These are phyloP conservation scores for Pelargonium myrrhifolium DNA, from an alignment of 441 rosid genomes.

Conservation along the genomic window DNA sequence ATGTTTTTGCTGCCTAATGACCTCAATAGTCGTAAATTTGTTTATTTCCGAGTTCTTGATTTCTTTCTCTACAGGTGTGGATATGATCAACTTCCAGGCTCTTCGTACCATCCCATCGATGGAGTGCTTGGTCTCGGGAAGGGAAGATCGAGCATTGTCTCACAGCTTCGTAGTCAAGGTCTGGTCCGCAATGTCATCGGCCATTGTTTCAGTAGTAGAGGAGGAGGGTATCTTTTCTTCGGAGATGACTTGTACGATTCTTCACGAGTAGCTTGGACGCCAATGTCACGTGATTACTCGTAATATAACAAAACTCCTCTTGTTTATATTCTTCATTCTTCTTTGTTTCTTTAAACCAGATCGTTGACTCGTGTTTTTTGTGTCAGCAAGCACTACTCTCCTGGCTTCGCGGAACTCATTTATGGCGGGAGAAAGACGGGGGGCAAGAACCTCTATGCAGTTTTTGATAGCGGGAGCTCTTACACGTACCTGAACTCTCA, in stretches of 20 bases:
- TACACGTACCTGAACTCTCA: constrained; percentile 55
- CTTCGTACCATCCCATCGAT: constrained; percentile 63
- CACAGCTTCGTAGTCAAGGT: constrained; percentile 71
- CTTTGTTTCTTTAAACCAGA: constrained; percentile 4
- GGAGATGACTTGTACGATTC: constrained; percentile 71
- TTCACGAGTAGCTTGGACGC: constrained; percentile 56
- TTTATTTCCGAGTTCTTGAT: not conserved
- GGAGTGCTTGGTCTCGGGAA: constrained; percentile 94
- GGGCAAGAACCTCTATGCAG: constrained; percentile 32
- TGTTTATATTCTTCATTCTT: not conserved
- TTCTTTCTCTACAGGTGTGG: constrained; percentile 54
- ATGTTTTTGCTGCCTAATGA: too few species aligned
- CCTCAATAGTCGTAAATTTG: too few species aligned
- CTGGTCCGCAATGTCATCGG: constrained; percentile 64
- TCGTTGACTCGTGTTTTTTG: not conserved
- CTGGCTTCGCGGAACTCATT: constrained; percentile 55
- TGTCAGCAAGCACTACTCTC: constrained; percentile 63
- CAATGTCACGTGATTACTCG: constrained; percentile 57
- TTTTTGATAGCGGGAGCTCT: constrained; percentile 80
- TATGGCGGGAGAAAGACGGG: constrained; percentile 53
- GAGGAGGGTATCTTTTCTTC: constrained; percentile 89
- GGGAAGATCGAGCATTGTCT: constrained; percentile 64
- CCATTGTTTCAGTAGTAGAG: constrained; percentile 72
- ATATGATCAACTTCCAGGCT: constrained; percentile 67
- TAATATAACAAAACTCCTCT: constrained; percentile 24